A percentile compares a stretch with the other conserved stretches of the same genome.
Evolutionary conservation across 2,329 filamentous ascomycete genomes (phyloP).

Genomic region (Chaetomiaceae sp.): DNA sequence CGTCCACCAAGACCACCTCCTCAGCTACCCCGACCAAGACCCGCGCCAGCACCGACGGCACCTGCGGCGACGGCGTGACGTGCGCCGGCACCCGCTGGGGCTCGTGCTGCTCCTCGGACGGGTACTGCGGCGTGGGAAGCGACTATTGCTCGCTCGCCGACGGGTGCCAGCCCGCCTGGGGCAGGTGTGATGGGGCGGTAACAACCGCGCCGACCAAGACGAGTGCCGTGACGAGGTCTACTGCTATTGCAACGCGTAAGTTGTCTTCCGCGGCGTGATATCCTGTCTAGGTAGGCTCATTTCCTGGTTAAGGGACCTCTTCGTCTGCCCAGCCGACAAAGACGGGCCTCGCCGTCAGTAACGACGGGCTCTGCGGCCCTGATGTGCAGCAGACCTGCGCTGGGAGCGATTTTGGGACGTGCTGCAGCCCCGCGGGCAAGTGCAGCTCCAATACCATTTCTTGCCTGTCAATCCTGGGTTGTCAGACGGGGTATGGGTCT

Average conservation of each 20-base stretch:
- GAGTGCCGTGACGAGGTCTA: too few relatives aligned
- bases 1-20: slow-evolving; percentile 14
- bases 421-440: slow-evolving; percentile 19
- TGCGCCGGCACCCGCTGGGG: slow-evolving; percentile 26
- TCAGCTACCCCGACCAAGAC: slow-evolving; percentile 12
- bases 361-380: slow-evolving; percentile 23
- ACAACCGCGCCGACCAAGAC: neutral
- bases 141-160: slow-evolving; percentile 21
- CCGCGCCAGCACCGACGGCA: slow-evolving; percentile 23
- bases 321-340: slow-evolving; percentile 8
- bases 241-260: neutral
- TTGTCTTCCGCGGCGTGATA: too few relatives aligned
- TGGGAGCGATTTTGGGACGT: slow-evolving; percentile 23
- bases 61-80: slow-evolving; percentile 26
- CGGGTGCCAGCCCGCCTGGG: slow-evolving; percentile 24
- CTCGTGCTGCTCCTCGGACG: slow-evolving; percentile 24
- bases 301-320: neutral
- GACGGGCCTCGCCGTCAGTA: slow-evolving; percentile 17
- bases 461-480: slow-evolving; percentile 23
- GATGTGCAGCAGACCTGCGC: slow-evolving; percentile 22
- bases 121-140: slow-evolving; percentile 22
- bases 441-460: slow-evolving; percentile 23
- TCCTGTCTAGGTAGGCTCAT: too few relatives aligned
- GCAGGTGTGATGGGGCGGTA: slow-evolving; percentile 11
- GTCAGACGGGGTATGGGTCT: slow-evolving; percentile 22